Conservation (phyloP, 768 basidiomycete genomes). For the Termitomyces sp. region DNA sequence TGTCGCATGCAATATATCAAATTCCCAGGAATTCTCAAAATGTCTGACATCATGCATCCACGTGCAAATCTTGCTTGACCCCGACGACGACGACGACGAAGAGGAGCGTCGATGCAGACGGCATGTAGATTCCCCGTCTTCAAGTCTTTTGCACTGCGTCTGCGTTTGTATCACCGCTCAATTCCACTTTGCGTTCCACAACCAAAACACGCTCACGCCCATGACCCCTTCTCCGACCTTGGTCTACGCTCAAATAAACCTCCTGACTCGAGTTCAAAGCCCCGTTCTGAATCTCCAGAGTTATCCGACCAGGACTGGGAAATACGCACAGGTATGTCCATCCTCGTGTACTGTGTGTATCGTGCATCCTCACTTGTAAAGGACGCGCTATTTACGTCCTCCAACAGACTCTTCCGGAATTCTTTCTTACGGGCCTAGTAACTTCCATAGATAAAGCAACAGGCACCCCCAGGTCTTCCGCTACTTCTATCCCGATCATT, state of each 20-base stretch:
- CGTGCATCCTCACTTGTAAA: slow-evolving; percentile 20
- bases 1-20: slow-evolving; percentile 23
- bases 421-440: slow-evolving; percentile 65
- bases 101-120: background rate
- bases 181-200: background rate
- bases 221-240: slow-evolving; percentile 15
- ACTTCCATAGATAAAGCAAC: slow-evolving; percentile 45
- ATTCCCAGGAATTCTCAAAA: background rate
- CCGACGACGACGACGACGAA: background rate
- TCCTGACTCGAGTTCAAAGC: slow-evolving; percentile 25
- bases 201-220: background rate
- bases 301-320: slow-evolving; percentile 76
- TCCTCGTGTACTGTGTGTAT: background rate
- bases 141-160: background rate
- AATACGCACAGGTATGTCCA: slow-evolving; percentile 56
- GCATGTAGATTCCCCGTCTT: slow-evolving; percentile 1
- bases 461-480: slow-evolving; percentile 26
- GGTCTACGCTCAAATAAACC: slow-evolving; percentile 29
- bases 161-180: slow-evolving; percentile 1
- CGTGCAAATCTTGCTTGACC: background rate
- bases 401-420: slow-evolving; percentile 63
- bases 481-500: slow-evolving; percentile 20
- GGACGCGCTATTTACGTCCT: slow-evolving; percentile 70
- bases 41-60: background rate
- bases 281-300: slow-evolving; percentile 13